Conservation (phyloP, 2,329 filamentous ascomycete genomes). For the Apiospora marii region DNA sequence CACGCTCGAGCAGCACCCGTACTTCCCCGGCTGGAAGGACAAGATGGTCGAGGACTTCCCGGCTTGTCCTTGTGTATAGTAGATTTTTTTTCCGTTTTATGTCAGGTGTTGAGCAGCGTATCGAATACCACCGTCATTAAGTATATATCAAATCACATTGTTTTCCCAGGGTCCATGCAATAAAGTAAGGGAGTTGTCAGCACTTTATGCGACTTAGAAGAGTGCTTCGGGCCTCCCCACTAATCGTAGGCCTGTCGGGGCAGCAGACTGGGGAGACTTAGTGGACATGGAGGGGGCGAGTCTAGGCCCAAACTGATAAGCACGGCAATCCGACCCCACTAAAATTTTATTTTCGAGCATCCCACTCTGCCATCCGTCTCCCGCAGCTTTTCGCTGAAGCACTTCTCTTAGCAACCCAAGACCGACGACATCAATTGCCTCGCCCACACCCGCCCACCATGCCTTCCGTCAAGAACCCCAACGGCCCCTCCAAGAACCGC, state of each 20-base stretch:
- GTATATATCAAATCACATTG: neutral
- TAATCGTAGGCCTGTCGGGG: neutral
- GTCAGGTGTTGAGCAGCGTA: neutral
- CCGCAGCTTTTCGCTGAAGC: neutral
- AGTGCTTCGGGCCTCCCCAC: neutral
- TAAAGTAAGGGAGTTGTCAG: too few relatives aligned
- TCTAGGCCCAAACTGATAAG: conserved; percentile 2
- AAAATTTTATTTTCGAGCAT: conserved; percentile 26
- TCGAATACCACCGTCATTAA: neutral
- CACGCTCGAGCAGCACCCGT: conserved; percentile 27
- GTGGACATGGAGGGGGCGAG: neutral
- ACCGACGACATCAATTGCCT: conserved; percentile 24
- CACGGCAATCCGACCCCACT: neutral
- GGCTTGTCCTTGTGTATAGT: conserved; percentile 19
- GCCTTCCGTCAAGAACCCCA: conserved; percentile 66
- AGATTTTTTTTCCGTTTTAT: too few relatives aligned
- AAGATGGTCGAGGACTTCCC: conserved; percentile 22
- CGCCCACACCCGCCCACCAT: conserved; percentile 45
- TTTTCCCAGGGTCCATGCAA: too few relatives aligned
- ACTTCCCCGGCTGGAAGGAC: conserved; percentile 28
- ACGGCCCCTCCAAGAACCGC: conserved; percentile 63
- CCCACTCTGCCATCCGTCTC: neutral
- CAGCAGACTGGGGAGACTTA: neutral
- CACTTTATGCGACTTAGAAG: too few relatives aligned
- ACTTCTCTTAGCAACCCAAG: neutral